Evolutionary conservation across 768 basidiomycete genomes (phyloP).

Genomic region (Pseudohyphozyma bogoriensis): DNA sequence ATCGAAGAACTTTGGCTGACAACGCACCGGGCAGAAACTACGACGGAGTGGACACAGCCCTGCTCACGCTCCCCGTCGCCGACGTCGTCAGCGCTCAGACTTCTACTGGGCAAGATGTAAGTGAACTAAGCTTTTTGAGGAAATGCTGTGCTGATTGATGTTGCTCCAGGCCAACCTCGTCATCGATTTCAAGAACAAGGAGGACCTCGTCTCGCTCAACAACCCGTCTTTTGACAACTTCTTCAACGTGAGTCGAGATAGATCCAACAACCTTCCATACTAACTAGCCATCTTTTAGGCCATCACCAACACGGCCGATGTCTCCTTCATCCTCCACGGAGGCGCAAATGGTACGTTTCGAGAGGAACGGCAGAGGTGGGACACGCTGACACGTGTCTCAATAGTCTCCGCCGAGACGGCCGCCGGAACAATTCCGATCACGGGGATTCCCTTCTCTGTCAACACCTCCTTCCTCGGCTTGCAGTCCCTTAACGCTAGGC

Average conservation of each 20-base stretch:
- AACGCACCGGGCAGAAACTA: constrained; percentile 21
- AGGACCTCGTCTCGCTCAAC: constrained; percentile 51
- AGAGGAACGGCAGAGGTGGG: neutral
- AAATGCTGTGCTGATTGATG: neutral
- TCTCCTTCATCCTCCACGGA: constrained; percentile 44
- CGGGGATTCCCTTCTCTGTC: constrained; percentile 55
- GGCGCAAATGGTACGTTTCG: constrained; percentile 7
- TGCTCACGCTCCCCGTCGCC: constrained; percentile 17
- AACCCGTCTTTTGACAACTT: constrained; percentile 49
- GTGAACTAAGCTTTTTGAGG: neutral
- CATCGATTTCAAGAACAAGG: constrained; percentile 48
- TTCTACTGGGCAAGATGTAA: constrained; percentile 48
- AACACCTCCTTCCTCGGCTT: constrained; percentile 52
- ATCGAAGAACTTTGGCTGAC: constrained; percentile 45
- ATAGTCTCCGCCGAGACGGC: constrained; percentile 30
- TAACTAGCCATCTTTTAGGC: too few species aligned
- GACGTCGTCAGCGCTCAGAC: constrained; percentile 50
- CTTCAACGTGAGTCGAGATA: too few species aligned
- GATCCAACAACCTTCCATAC: too few species aligned
- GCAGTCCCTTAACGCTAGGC: constrained; percentile 40
- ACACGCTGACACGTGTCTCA: neutral
- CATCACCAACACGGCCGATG: constrained; percentile 47
- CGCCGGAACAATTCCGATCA: constrained; percentile 58
- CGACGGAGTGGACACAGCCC: constrained; percentile 14
- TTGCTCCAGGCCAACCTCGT: constrained; percentile 49